Evolutionary conservation across 2,329 filamentous ascomycete genomes (phyloP).

Genomic region (Pezizomycotina sp.): DNA sequence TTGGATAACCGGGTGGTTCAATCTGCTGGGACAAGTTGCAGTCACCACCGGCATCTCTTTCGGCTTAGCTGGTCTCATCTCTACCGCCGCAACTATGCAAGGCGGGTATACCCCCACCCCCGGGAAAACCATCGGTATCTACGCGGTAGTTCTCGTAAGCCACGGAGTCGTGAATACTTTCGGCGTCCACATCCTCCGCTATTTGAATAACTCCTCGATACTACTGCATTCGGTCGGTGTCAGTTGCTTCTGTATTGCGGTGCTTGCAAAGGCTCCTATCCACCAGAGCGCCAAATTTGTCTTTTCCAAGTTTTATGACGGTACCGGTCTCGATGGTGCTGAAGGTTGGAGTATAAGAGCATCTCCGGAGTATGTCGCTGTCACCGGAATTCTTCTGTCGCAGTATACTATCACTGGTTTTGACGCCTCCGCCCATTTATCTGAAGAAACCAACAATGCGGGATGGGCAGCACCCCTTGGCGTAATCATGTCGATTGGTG

Average conservation of each 20-base stretch:
- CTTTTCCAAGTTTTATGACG: slow-evolving; percentile 39
- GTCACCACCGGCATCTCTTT: slow-evolving; percentile 35
- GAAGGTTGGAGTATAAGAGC: slow-evolving; percentile 40
- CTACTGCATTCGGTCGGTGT: slow-evolving; percentile 39
- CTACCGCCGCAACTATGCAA: slow-evolving; percentile 33
- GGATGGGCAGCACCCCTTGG: slow-evolving; percentile 42
- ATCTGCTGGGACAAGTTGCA: slow-evolving; percentile 35
- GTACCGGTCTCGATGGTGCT: slow-evolving; percentile 34
- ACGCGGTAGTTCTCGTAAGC: slow-evolving; percentile 39
- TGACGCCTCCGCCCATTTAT: slow-evolving; percentile 41
- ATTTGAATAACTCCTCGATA: slow-evolving; percentile 43
- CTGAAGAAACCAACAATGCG: slow-evolving; percentile 42
- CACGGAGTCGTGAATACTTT: slow-evolving; percentile 43
- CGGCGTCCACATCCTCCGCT: slow-evolving; percentile 39
- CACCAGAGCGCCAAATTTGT: slow-evolving; percentile 41
- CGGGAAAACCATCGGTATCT: slow-evolving; percentile 40
- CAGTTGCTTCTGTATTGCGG: slow-evolving; percentile 37
- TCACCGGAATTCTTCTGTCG: slow-evolving; percentile 38
- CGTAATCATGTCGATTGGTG: slow-evolving; percentile 40
- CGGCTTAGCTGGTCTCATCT: slow-evolving; percentile 34
- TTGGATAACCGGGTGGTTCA: slow-evolving; percentile 37
- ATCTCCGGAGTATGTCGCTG: slow-evolving; percentile 39
- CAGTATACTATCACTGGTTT: slow-evolving; percentile 42
- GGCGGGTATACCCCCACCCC: slow-evolving; percentile 33
- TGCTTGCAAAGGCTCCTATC: slow-evolving; percentile 41